A percentile compares a stretch with the other conserved stretches of the same genome.
phyloP scores from a whole-genome alignment of 2,329 filamentous ascomycete species.

The Diaporthe ampelina region DNA sequence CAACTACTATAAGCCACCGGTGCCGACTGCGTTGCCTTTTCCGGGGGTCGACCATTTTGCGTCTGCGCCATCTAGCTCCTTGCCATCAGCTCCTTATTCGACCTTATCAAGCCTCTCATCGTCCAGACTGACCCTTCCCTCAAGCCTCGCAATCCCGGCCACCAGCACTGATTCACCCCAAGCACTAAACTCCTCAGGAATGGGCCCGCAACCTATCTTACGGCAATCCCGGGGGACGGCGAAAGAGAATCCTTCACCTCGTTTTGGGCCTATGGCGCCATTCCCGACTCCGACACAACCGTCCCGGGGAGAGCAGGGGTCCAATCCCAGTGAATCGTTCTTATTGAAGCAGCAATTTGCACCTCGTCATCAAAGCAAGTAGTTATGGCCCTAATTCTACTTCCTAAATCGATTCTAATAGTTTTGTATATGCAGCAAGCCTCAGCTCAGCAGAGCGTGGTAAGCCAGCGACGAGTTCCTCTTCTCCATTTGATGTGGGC shows the following conservation, averaged over 20 bases:
- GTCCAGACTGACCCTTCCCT: conserved; percentile 1
- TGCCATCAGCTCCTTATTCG: background rate
- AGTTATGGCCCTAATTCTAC: background rate
- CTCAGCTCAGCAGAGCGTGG: background rate
- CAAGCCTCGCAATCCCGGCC: background rate
- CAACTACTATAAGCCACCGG: background rate
- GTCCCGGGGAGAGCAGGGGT: background rate
- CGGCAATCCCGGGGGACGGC: background rate
- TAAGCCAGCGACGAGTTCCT: background rate
- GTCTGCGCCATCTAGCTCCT: background rate
- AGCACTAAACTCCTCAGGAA: background rate
- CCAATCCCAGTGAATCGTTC: background rate
- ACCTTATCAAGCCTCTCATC: background rate
- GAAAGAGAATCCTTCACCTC: background rate
- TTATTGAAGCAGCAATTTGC: background rate
- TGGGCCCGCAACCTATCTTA: background rate
- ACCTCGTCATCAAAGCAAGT: background rate
- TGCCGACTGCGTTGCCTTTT: background rate
- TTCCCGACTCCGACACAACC: background rate
- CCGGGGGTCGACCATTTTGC: background rate
- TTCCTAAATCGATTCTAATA: background rate
- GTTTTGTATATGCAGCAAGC: background rate
- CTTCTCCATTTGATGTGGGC: background rate
- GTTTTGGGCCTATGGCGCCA: too few species aligned
- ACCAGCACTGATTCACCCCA: background rate